Base-by-base conservation (phyloP, 441 rosid species). In the Macaranga tanarius region DNA sequence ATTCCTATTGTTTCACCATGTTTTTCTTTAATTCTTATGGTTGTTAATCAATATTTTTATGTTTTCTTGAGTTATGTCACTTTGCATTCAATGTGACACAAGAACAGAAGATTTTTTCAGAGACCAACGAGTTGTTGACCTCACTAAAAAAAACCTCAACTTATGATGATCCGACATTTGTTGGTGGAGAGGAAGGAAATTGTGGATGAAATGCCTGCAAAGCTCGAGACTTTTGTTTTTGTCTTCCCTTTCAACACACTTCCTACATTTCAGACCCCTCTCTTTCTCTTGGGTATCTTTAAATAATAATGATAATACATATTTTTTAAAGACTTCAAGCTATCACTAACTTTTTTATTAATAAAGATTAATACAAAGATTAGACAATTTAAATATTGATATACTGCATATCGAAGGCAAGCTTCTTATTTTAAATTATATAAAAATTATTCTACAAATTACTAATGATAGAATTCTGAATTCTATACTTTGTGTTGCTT, bases 121-220 rank as follows among this genome's bases (percentile, higher is more conserved):
- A 67, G 28, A 75, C 22, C 72, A 73, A 48, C 42, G 78, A 69
- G 57, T 23, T 59, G 82, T 77, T 79, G 79, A 72, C 74, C 56
- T 77, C 68, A 69, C 57, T 8, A 62, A 59, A 78, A 75, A 77
- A 76, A 65, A 34, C 5, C 4, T 0, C 38, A 34, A 34, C 38
- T 34, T 58, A 73, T 45, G 31, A 78, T 72, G 84, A 75, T 70
- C 85, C 89, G 86, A 85, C 89, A 87, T 47, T 25, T 64, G 13
- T 38, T 83, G 84, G 84, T 84, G 88, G 88, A 73, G 84, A 69
- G 54, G 11, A 80, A 76, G 73, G 71, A 73, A 78, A 73, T 73
- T 50, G 73, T 55, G 77, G 80, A 73, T 74, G 75, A 61, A 73
- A 79, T 81, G 81, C 78, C 81, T 66, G 72, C 78, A 71, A 73